Evolutionary conservation across 1,284 basidiomycete species (phyloP), one percentile per base, ranked within the genome.

Genomic region (Apiotrichum siamense): DNA sequence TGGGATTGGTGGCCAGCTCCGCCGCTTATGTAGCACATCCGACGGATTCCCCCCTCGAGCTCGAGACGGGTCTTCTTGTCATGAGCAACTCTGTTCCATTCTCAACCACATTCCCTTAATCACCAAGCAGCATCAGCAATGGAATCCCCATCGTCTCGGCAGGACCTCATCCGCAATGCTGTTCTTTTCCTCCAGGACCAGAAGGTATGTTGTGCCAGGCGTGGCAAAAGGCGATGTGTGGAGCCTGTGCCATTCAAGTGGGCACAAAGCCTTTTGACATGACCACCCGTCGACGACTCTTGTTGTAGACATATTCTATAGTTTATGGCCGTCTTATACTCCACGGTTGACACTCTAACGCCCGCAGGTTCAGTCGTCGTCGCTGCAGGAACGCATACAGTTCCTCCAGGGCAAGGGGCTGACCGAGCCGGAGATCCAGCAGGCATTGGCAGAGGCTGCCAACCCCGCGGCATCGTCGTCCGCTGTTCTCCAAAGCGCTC

Each of bases 341-440:
- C n/a, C n/a, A n/a, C n/a, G n/a, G n/a, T 13, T 25, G 13, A 18
- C 20, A 9, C 23, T 15, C 39, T 41, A 11, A n/a, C 25, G 18
- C 32, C 37, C 38, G n/a, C 54, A 68, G 67, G 75, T 79, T 24
- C 67, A 74, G 67, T 78, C 83, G 25, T 88, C 90, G 2, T 78
- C 90, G 2, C 75, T 97, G 29, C 80, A 86, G 5, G 88, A 94
- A 69, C 82, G 88, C 44, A 81, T 98, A 45, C 85, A 89, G 64
- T 98, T 97, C 76, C 81, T 98, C 23, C 87, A 97, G 67, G 86
- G 89, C 6, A 97, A 97, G 72, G 94, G 94, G 2, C 77, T 98
- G 24, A 86, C 83, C 0, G 79, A 80, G 17, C 69, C 79, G 13
- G 94, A 98, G 75, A 93, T 97, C 57, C 89, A 97, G 71, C 78